phyloP scores from a whole-genome alignment of 495 filamentous ascomycete genomes.

The Aspergillus avenaceus region DNA sequence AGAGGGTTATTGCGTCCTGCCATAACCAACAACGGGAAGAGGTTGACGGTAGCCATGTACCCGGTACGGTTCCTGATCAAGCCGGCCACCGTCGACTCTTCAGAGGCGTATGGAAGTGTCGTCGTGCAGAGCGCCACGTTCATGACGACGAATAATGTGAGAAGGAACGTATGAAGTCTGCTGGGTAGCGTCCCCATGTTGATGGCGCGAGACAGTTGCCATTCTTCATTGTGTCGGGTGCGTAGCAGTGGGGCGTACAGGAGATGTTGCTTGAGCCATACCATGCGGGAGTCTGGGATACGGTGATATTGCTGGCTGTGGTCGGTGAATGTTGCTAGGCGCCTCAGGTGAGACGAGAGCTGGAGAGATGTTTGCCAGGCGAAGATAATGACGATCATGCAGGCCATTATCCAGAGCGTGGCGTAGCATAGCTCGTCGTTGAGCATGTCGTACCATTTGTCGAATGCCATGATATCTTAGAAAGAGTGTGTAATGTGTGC shows the following conservation, averaged over 20 bases:
- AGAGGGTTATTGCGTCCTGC: conserved; percentile 68
- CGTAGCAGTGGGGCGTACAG: conserved; percentile 81
- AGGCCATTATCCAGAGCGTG: too few relatives aligned
- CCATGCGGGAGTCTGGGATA: too few relatives aligned
- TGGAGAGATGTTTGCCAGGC: too few relatives aligned
- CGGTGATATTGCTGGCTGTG: too few relatives aligned
- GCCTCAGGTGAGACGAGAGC: too few relatives aligned
- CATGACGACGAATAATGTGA: conserved; percentile 65
- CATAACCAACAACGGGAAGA: conserved; percentile 69
- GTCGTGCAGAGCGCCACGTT: conserved; percentile 76
- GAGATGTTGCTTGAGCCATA: conserved; percentile 73
- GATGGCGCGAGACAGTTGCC: conserved; percentile 69
- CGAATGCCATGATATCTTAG: too few relatives aligned
- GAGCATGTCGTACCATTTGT: too few relatives aligned
- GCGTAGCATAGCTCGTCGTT: too few relatives aligned
- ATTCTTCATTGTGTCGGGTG: conserved; percentile 81
- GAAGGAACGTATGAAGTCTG: conserved; percentile 71
- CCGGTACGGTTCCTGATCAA: conserved; percentile 71
- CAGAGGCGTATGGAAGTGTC: conserved; percentile 54
- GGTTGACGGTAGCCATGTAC: conserved; percentile 69
- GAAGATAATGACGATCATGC: too few relatives aligned
- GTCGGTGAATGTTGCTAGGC: too few relatives aligned
- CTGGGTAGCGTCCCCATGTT: conserved; percentile 85
- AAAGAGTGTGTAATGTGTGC: too few relatives aligned
- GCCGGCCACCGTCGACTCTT: conserved; percentile 41